phyloP scores from a whole-genome alignment of 768 basidiomycete genomes.

The Fomitopsis serialis region DNA sequence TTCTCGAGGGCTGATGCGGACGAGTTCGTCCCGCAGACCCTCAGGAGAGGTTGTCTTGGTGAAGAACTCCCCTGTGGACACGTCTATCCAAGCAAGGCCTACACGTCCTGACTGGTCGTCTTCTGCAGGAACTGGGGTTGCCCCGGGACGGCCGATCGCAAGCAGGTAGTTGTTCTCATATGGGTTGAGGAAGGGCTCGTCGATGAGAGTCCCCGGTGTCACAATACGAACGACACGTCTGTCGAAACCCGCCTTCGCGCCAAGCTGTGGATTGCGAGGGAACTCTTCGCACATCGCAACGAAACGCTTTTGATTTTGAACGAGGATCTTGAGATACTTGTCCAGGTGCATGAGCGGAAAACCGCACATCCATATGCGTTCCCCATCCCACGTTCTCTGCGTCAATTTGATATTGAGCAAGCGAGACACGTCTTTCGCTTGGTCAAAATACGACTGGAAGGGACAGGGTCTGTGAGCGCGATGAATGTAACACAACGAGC shows the following conservation, averaged over 20 bases:
- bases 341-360: conserved; percentile 85
- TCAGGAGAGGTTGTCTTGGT: conserved; percentile 54
- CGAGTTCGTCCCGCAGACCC: conserved; percentile 72
- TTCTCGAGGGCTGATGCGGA: conserved; percentile 76
- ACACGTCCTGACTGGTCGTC: background rate
- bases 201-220: conserved; percentile 91
- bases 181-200: conserved; percentile 82
- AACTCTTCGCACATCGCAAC: conserved; percentile 96
- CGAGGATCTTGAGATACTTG: conserved; percentile 80
- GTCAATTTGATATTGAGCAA: conserved; percentile 83
- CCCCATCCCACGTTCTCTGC: conserved; percentile 65
- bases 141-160: conserved; percentile 37
- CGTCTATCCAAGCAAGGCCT: conserved; percentile 90
- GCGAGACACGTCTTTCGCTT: conserved; percentile 72
- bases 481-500: conserved; percentile 55
- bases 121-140: background rate
- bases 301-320: conserved; percentile 77
- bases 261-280: conserved; percentile 38
- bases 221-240: conserved; percentile 82
- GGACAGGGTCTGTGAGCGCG: background rate
- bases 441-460: conserved; percentile 86
- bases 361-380: conserved; percentile 78
- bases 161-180: conserved; percentile 90
- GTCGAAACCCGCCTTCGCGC: conserved; percentile 59
- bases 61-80: conserved; percentile 93